phyloP scores from a whole-genome alignment of 768 basidiomycete species.

The Amanita rubescens region DNA sequence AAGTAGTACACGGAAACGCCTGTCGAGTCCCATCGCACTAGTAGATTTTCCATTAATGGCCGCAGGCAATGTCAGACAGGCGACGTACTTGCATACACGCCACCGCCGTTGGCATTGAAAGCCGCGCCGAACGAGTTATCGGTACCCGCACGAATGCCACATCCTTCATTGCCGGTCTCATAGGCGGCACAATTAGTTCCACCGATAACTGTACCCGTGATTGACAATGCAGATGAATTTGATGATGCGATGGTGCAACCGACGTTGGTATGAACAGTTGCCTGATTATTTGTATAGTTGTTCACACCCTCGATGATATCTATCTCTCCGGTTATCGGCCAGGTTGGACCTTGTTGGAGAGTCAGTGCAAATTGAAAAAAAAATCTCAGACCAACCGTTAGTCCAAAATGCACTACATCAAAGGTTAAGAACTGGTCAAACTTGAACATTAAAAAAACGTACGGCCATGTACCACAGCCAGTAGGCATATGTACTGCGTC shows the following conservation, averaged over 20 bases:
- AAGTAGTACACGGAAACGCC: slow-evolving; percentile 85
- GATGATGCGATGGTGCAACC: slow-evolving; percentile 60
- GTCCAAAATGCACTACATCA: slow-evolving; percentile 38
- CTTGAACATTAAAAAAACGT: slow-evolving; percentile 17
- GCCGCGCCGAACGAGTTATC: slow-evolving; percentile 70
- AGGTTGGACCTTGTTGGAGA: slow-evolving; percentile 43
- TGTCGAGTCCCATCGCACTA: slow-evolving; percentile 68
- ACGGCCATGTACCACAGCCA: slow-evolving; percentile 86
- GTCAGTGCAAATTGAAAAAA: slow-evolving; percentile 34
- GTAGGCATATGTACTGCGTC: slow-evolving; percentile 87
- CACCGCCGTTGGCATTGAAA: slow-evolving; percentile 82
- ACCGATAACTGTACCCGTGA: slow-evolving; percentile 59
- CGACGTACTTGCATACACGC: slow-evolving; percentile 84
- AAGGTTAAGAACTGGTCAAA: background rate
- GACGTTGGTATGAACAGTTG: slow-evolving; percentile 69
- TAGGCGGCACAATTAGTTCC: slow-evolving; percentile 66
- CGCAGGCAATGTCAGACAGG: background rate
- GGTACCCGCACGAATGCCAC: slow-evolving; percentile 61
- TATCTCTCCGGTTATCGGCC: slow-evolving; percentile 67
- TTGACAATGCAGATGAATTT: slow-evolving; percentile 38
- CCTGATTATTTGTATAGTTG: slow-evolving; percentile 75
- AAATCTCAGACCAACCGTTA: slow-evolving; percentile 26
- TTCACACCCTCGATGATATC: slow-evolving; percentile 83
- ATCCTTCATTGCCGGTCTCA: slow-evolving; percentile 72
- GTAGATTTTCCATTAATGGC: background rate